A percentile compares a stretch with the other conserved stretches of the same genome.
Conservation (phyloP, 2,329 filamentous ascomycete genomes). For the Didymella pinodella region DNA sequence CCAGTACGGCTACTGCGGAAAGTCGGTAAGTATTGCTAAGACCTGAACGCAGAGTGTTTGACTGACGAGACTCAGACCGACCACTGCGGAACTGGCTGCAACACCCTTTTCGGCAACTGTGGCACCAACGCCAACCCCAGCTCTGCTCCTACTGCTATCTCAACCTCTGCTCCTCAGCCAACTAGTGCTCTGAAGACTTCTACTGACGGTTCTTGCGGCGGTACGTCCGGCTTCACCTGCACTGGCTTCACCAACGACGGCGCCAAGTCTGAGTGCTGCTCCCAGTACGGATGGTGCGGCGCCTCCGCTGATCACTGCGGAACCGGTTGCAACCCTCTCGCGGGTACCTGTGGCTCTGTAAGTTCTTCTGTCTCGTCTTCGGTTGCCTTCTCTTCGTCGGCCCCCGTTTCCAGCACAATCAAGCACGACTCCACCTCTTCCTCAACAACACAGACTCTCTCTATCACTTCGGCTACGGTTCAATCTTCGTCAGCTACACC, state of each 20-base stretch:
- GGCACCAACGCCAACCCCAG: slow-evolving; percentile 19
- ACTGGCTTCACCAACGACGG: slow-evolving; percentile 28
- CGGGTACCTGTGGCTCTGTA: slow-evolving; percentile 28
- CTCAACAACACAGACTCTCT: slow-evolving; percentile 10
- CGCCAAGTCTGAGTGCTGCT: slow-evolving; percentile 56
- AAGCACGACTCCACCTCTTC: slow-evolving; percentile 21
- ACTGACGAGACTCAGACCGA: slow-evolving; percentile 8
- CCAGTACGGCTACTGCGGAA: slow-evolving; percentile 53
- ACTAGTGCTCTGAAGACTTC: slow-evolving; percentile 25
- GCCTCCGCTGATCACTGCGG: slow-evolving; percentile 41
- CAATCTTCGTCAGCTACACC: slow-evolving; percentile 13
- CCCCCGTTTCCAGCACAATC: slow-evolving; percentile 20
- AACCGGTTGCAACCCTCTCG: slow-evolving; percentile 45
- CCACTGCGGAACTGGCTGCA: slow-evolving; percentile 30
- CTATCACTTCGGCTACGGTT: slow-evolving; percentile 21
- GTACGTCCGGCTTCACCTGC: slow-evolving; percentile 36
- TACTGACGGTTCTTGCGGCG: slow-evolving; percentile 38
- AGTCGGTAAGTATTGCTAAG: slow-evolving; percentile 8
- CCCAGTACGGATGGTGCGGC: slow-evolving; percentile 54
- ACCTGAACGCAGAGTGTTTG: not conserved
- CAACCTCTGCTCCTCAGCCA: slow-evolving; percentile 20
- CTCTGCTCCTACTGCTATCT: slow-evolving; percentile 16
- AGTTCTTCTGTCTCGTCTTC: slow-evolving; percentile 23
- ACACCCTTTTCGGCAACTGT: slow-evolving; percentile 41
- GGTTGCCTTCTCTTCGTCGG: slow-evolving; percentile 20